These are phyloP conservation scores for Cryptococcus depauperatus DNA, from an alignment of 1,284 basidiomycete species.

Conservation along the genomic window DNA sequence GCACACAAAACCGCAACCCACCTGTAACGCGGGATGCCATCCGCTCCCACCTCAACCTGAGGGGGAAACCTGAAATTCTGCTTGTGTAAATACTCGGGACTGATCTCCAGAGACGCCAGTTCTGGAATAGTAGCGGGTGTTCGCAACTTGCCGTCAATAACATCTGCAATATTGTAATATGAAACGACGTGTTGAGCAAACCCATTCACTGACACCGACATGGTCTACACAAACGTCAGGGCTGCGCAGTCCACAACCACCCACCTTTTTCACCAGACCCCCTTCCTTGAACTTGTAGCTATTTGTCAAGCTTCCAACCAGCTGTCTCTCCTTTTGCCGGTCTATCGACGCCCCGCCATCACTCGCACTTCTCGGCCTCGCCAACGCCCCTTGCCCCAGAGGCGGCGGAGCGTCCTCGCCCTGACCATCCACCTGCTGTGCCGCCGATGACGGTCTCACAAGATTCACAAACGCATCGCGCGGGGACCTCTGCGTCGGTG, in stretches of 20 bases:
- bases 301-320: constrained; percentile 82
- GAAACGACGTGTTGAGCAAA: constrained; percentile 91
- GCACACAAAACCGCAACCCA: constrained; percentile 13
- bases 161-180: constrained; percentile 90
- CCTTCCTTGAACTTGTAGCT: constrained; percentile 82
- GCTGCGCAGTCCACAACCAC: constrained; percentile 19
- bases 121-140: constrained; percentile 83
- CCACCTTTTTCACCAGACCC: constrained; percentile 90
- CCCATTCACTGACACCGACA: constrained; percentile 75
- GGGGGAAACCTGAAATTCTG: constrained; percentile 85
- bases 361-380: constrained; percentile 24
- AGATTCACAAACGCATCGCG: too few relatives aligned
- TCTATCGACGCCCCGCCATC: constrained; percentile 49
- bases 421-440: not conserved
- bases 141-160: constrained; percentile 74
- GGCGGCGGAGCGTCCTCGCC: constrained; percentile 7
- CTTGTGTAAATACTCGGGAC: constrained; percentile 79
- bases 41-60: constrained; percentile 71
- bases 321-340: constrained; percentile 63
- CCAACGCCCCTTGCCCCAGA: constrained; percentile 27
- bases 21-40: constrained; percentile 72
- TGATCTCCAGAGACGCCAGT: constrained; percentile 74
- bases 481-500: too few relatives aligned
- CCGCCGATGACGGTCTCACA: not conserved
- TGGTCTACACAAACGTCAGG: constrained; percentile 56